These are phyloP conservation scores for Meyerozyma elateridarum DNA, from an alignment of 1,139 yeast genomes.

Conservation along the genomic window DNA sequence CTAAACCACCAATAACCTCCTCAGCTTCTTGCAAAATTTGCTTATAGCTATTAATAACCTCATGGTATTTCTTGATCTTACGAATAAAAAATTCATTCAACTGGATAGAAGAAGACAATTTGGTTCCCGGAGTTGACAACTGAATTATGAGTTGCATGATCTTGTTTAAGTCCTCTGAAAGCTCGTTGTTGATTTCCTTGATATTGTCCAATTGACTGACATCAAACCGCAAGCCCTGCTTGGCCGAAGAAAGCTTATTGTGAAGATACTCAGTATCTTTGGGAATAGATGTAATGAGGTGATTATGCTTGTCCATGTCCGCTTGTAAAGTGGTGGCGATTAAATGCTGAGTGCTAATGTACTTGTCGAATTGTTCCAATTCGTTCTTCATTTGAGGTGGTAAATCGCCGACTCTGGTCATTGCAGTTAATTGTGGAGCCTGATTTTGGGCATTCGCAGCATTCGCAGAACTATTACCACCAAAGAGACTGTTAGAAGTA, in stretches of 20 bases:
- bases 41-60: slow-evolving; percentile 66
- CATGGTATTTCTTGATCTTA: slow-evolving; percentile 65
- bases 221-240: slow-evolving; percentile 57
- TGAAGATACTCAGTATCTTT: slow-evolving; percentile 73
- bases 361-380: slow-evolving; percentile 76
- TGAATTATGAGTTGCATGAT: slow-evolving; percentile 65
- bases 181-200: slow-evolving; percentile 48
- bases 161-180: slow-evolving; percentile 62
- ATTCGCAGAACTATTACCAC: slow-evolving; percentile 6
- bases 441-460: slow-evolving; percentile 12
- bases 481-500: slow-evolving; percentile 8
- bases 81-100: slow-evolving; percentile 44
- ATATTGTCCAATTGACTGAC: slow-evolving; percentile 30
- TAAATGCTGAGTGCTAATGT: slow-evolving; percentile 77
- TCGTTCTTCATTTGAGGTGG: slow-evolving; percentile 71
- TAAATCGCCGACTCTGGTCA: slow-evolving; percentile 83
- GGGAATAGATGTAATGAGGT: slow-evolving; percentile 74
- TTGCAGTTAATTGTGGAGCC: slow-evolving; percentile 59
- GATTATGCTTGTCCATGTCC: slow-evolving; percentile 60
- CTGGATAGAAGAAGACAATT: slow-evolving; percentile 51
- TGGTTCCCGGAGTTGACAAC: slow-evolving; percentile 63
- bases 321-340: slow-evolving; percentile 75
- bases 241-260: slow-evolving; percentile 58
- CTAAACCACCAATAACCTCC: slow-evolving; percentile 38
- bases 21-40: slow-evolving; percentile 71